phyloP scores from a whole-genome alignment of 371 early-diverging fungal genomes.

The Rhizopus arrhizus region DNA sequence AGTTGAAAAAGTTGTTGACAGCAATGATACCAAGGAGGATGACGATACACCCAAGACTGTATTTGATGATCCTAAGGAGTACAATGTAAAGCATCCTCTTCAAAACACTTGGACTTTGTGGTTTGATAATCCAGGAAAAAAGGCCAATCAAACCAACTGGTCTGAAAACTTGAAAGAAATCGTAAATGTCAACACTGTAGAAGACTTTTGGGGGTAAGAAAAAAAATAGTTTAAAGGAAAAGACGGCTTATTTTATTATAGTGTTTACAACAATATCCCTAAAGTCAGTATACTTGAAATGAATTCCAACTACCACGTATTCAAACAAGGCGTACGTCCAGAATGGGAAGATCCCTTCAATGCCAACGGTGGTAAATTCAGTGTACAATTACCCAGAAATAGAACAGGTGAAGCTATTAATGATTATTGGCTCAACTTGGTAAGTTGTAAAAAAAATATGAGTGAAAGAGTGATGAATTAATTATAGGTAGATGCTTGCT shows the following conservation, averaged over 20 bases:
- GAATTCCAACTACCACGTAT: conserved; percentile 91
- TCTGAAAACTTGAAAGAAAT: conserved; percentile 85
- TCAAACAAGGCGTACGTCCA: conserved; percentile 94
- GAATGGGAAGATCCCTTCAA: conserved; percentile 98
- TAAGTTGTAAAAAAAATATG: conserved; percentile 31
- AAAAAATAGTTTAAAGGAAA: neutral
- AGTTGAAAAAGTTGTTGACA: conserved; percentile 7
- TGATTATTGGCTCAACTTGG: conserved; percentile 82
- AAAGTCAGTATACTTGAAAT: conserved; percentile 72
- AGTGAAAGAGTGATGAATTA: neutral
- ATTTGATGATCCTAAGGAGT: conserved; percentile 65
- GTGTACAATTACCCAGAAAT: conserved; percentile 73
- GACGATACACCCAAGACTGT: conserved; percentile 69
- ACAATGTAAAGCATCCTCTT: conserved; percentile 87
- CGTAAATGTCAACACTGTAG: conserved; percentile 85
- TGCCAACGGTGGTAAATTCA: conserved; percentile 94
- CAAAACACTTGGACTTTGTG: conserved; percentile 91
- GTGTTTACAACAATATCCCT: conserved; percentile 80
- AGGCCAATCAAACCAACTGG: conserved; percentile 81
- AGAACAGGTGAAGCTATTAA: conserved; percentile 73
- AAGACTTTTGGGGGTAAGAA: conserved; percentile 93
- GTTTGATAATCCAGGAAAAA: conserved; percentile 88
- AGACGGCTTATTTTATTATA: neutral
- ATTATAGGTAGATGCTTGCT: conserved; percentile 68
- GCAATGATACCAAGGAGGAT: neutral